Evolutionary conservation across 148 eudicot genomes (phyloP), one percentile per base, ranked within the genome.

Genomic region (Amaranthus palmeri): DNA sequence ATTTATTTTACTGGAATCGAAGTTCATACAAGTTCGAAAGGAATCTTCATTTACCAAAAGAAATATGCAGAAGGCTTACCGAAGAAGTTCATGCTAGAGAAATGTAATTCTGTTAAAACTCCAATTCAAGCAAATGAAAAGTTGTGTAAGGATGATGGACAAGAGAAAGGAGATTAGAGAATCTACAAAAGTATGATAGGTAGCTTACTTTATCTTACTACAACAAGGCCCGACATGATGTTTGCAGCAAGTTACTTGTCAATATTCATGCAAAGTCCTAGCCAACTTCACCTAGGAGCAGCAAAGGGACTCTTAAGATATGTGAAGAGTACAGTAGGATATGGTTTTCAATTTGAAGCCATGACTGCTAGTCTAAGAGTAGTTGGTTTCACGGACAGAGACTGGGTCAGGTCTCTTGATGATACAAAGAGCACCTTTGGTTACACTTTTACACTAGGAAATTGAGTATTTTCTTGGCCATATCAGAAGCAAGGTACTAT

Each of bases 101-200:
- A 59, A 0, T 74, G 78, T 72, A 75, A 74, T 0, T 14, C 61
- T 4, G 61, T 60, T 0, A 14, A 10, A 3, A 74, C 78, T 3
- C 84, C 81, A 12, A 52, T 77, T 40, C 52, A 8, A 9, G 0
- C 42, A 1, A 72, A 72, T 44, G 57, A 59, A 6, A 78, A 75
- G 41, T 9, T 78, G 0, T 13, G 44, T 8, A 40, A 63, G 55
- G 45, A 43, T 12, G 73, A 80, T 71, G 75, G 67, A 1, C 51
- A 53, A 2, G 3, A 43, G 7, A 67, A 71, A 54, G 82, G 47
- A 0, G 69, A 80, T 75, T 52, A 54, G 10, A 75, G 58, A 7
- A 13, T 52, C 2, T 75, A 40, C 44, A 70, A 36, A 47, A 67
- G 76, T 58, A 79, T 71, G 8, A 77, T 80, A 45, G 79, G 77